Percentiles rank a stretch among this genome's conserved stretches.
phyloP scores from a whole-genome alignment of 495 filamentous ascomycete species.

The Daldinia caldariorum region DNA sequence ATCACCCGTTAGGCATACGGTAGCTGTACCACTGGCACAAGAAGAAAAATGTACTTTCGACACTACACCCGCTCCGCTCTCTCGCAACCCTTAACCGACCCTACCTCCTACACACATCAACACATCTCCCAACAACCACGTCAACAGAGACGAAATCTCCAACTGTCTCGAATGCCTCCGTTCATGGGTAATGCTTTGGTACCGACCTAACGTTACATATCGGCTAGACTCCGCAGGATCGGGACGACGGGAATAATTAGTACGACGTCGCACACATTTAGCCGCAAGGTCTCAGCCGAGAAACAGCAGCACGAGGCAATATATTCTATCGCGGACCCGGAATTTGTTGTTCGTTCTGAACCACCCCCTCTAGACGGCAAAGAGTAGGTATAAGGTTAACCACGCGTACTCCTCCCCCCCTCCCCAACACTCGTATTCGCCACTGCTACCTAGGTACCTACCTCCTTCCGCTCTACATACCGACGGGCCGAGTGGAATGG shows the following conservation, averaged over 20 bases:
- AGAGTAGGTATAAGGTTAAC: not conserved
- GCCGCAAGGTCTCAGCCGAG: constrained; percentile 41
- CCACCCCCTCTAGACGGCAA: not conserved
- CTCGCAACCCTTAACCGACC: not conserved
- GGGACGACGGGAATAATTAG: constrained; percentile 26
- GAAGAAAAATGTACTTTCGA: not conserved
- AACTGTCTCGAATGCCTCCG: not conserved
- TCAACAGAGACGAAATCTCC: not conserved
- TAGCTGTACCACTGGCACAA: not conserved
- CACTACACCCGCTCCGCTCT: not conserved
- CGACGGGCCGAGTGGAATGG: not conserved
- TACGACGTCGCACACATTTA: constrained; percentile 40
- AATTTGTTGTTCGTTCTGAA: not conserved
- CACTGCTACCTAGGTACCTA: constrained; percentile 4
- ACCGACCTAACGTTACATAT: not conserved
- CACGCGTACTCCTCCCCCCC: not conserved
- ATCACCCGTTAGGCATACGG: not conserved
- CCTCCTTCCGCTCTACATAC: not conserved
- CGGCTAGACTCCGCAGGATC: constrained; percentile 26
- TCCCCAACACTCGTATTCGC: constrained; percentile 13
- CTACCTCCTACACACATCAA: not conserved
- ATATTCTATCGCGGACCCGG: constrained; percentile 15
- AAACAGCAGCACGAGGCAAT: constrained; percentile 8
- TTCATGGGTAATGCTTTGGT: not conserved
- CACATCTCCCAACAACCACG: not conserved